Base-by-base conservation (phyloP, 352 stramenopile genomes). In the Pythium sukuiense region DNA sequence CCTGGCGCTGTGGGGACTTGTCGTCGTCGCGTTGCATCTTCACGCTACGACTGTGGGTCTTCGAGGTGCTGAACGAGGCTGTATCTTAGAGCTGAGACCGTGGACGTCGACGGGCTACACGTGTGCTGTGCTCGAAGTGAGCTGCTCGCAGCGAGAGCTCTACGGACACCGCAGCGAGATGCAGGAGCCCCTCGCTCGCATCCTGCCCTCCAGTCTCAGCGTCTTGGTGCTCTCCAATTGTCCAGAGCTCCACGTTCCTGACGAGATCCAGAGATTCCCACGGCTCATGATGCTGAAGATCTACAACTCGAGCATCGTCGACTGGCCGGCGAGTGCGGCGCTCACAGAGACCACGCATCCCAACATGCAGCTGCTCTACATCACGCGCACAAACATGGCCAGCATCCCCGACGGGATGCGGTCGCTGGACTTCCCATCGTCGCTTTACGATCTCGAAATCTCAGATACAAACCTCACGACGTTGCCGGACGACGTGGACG, bases 81-180 rank as follows among this genome's bases (percentile, higher is more conserved):
- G 69, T 24, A 26, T 71, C 0, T 37, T 73, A 0, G 69, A 76
- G 57, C 52, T 72, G 64, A 45, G 61, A 12, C 69, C 65, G 6
- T 67, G 63, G 55, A 43, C 41, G 0, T 53, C 56, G n/a, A 45
- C 30, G 2, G 12, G 16, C 18, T 73, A 73, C 56, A 57, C 60
- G 11, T 76, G 70, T 24, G 45, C 61, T 0, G 50, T 65, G 9
- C 26, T 70, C 0, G 65, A 76, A 26, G 56, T 73, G 12, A 76
- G 61, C 35, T 76, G 70, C 49, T 60, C 26, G 11, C 30, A 69
- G 45, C 58, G 54, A 5, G 29, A 30, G 13, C 60, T 63, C 35
- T 16, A 16, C 16, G 66, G 55, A 18, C 16, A 45, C 6, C 48
- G 32, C 2, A 8, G 13, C 2, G 59, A 61, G 20, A 16, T 69